A percentile compares a stretch with the other conserved stretches of the same genome.
Conservation (phyloP, 352 stramenopile genomes). For the Lagenidium sp. region DNA sequence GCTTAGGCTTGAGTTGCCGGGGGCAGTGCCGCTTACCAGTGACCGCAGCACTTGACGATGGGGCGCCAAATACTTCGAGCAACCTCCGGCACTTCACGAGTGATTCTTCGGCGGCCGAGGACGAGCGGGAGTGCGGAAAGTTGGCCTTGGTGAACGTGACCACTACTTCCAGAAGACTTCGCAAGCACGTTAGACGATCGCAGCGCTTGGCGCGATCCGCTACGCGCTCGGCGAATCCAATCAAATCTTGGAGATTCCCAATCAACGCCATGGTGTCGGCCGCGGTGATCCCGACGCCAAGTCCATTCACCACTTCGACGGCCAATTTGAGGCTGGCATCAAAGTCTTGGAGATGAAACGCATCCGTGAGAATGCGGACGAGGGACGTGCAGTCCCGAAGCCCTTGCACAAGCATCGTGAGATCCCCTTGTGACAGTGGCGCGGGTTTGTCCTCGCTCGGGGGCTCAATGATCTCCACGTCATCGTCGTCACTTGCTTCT, state of each 20-base stretch:
- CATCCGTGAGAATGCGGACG: constrained; percentile 1
- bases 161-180: constrained; percentile 29
- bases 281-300: constrained; percentile 25
- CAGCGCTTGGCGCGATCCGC: constrained; percentile 18
- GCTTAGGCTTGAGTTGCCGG: too few relatives aligned
- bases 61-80: constrained; percentile 21
- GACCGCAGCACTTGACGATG: not conserved
- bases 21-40: not conserved
- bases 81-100: not conserved
- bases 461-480: too few relatives aligned
- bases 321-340: constrained; percentile 24
- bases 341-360: constrained; percentile 6
- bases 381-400: constrained; percentile 2
- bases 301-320: constrained; percentile 31
- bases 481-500: too few relatives aligned
- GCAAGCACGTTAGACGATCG: constrained; percentile 40
- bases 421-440: too few relatives aligned
- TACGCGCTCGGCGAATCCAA: constrained; percentile 37
- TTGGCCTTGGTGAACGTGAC: constrained; percentile 15
- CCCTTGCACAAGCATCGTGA: too few relatives aligned
- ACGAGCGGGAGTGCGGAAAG: constrained; percentile 13
- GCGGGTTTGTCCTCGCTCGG: too few relatives aligned
- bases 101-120: not conserved
- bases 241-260: constrained; percentile 25
- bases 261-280: constrained; percentile 22